These are phyloP conservation scores for Botryosphaeria dothidea DNA, from an alignment of 2,329 filamentous ascomycete species.

Conservation along the genomic window DNA sequence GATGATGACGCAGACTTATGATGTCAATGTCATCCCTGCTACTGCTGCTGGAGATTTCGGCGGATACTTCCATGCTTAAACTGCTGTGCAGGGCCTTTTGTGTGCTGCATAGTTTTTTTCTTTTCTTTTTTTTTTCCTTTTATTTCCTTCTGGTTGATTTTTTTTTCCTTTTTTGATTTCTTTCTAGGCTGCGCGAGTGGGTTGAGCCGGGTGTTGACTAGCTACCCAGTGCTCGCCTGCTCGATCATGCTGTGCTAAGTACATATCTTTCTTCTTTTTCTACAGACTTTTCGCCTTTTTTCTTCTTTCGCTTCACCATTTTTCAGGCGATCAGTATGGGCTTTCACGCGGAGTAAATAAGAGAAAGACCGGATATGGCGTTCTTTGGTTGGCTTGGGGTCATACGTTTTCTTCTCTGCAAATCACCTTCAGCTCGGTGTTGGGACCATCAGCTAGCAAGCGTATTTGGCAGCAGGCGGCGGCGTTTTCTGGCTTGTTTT, in stretches of 20 bases:
- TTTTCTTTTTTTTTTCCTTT: background rate
- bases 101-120: slow-evolving; percentile 1
- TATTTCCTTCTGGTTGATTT: background rate
- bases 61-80: slow-evolving; percentile 9
- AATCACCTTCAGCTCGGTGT: background rate
- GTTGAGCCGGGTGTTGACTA: background rate
- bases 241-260: slow-evolving; percentile 1
- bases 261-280: slow-evolving; percentile 1
- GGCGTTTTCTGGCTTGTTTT: background rate
- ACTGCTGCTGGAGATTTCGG: slow-evolving; percentile 11
- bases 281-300: background rate
- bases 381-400: background rate
- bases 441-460: slow-evolving; percentile 4
- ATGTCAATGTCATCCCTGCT: slow-evolving; percentile 3
- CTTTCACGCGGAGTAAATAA: background rate
- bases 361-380: slow-evolving; percentile 9
- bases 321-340: slow-evolving; percentile 1
- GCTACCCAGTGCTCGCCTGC: background rate
- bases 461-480: background rate
- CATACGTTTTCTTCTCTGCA: background rate
- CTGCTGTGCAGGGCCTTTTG: background rate
- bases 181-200: slow-evolving; percentile 2
- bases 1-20: slow-evolving; percentile 15
- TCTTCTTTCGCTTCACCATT: background rate
- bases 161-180: background rate